Evolutionary conservation across 2,329 filamentous ascomycete species (phyloP), one percentile per base, ranked within the genome.

Genomic region (Phoma sp.): DNA sequence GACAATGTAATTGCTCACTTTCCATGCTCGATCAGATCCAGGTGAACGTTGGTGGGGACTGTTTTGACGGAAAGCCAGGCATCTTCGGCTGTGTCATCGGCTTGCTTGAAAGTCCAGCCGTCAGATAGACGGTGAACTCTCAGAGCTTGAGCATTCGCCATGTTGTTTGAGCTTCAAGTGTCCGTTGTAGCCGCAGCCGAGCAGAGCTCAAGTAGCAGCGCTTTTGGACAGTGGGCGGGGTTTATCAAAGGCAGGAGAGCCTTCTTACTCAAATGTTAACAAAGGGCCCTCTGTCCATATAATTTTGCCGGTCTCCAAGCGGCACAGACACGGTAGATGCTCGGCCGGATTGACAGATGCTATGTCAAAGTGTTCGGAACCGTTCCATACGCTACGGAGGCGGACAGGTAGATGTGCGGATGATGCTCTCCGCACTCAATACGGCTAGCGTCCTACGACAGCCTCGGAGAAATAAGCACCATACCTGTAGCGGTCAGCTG

Each of bases 1-100:
- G 7, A 11, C n/a, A 11, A 10, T 47, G 52, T 39, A 46, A 50
- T 45, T 53, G 73, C 74, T 55, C 70, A 80, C 79, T 76, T 77
- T 47, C 74, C 72, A 64, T 81, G 71, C 50, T 76, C 75, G 29
- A 81, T 75, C 48, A 81, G 65, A 54, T 81, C 79, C 40, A 80
- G 64, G 57, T 81, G 79, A 20, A 81, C 74, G 61, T 80, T 80
- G 1, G 79, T 80, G 5, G 79, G 79, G 6, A 81, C 77, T 37
- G 61, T 69, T 37, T 74, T 72, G 29, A 79, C 78, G 2, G 77
- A 67, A 37, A 80, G 64, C 79, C 78, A 81, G n/a, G 64, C 66
- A 59, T 71, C 54, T 28, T 78, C 66, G 17, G 70, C 64, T 3
- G 63, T 57, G 52, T 78, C 72, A 50, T 78, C 73, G 14, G 74